Conservation (phyloP, 352 stramenopile genomes). For the Pythium myriotylum region DNA sequence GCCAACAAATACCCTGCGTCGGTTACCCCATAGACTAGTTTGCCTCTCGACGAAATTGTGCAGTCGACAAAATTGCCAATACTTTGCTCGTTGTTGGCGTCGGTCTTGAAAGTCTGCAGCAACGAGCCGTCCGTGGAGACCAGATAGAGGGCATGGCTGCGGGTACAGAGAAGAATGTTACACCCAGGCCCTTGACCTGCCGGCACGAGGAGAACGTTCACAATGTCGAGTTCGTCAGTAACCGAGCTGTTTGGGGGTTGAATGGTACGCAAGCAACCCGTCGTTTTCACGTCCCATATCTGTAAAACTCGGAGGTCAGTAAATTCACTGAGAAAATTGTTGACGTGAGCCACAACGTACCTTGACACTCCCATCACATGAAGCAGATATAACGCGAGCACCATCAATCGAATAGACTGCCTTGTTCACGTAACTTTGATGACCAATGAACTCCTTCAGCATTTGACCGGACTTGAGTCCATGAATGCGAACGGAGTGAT, state of each 20-base stretch:
- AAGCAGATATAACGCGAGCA: constrained; percentile 83
- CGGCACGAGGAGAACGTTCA: constrained; percentile 69
- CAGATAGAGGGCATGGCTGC: constrained; percentile 78
- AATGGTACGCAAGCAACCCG: constrained; percentile 81
- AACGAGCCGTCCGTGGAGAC: constrained; percentile 71
- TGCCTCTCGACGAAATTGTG: constrained; percentile 74
- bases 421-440: constrained; percentile 92
- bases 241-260: constrained; percentile 49
- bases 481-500: constrained; percentile 92
- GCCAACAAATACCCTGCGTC: constrained; percentile 84
- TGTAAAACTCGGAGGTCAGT: too few relatives aligned
- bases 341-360: constrained; percentile 32
- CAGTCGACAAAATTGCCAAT: constrained; percentile 89
- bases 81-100: constrained; percentile 60
- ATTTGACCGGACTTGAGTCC: constrained; percentile 91
- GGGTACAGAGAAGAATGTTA: constrained; percentile 88
- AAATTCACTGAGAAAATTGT: too few relatives aligned
- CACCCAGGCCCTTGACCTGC: constrained; percentile 42
- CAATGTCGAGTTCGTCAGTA: constrained; percentile 76
- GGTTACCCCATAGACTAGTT: constrained; percentile 87
- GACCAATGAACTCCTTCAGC: constrained; percentile 94
- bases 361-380: constrained; percentile 92
- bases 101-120: constrained; percentile 65
- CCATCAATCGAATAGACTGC: constrained; percentile 79
- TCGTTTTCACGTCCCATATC: constrained; percentile 88